These are phyloP conservation scores for Mycena kentingensis DNA, from an alignment of 768 basidiomycete genomes.

Conservation along the genomic window DNA sequence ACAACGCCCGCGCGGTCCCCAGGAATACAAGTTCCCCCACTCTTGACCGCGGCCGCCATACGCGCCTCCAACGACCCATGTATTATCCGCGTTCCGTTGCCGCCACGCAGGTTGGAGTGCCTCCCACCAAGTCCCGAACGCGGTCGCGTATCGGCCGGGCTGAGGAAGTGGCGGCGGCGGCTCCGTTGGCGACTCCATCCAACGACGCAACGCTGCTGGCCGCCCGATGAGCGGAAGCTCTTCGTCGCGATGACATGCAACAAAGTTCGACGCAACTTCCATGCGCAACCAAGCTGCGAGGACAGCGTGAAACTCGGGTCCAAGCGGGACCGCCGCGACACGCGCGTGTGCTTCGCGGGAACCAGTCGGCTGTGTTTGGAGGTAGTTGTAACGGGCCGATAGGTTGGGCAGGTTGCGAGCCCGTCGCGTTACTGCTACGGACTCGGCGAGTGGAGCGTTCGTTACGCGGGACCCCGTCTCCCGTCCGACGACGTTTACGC, in stretches of 20 bases:
- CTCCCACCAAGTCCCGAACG: not conserved
- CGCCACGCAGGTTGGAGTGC: slow-evolving; percentile 1
- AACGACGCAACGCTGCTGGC: not conserved
- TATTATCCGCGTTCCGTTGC: not conserved
- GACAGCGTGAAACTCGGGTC: not conserved
- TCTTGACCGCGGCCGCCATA: not conserved
- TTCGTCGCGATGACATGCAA: not conserved
- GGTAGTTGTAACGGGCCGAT: too few relatives aligned
- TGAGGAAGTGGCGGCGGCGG: not conserved
- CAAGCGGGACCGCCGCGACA: not conserved
- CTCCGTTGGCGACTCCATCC: not conserved
- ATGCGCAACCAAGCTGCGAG: slow-evolving; percentile 1
- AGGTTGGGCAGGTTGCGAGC: too few relatives aligned
- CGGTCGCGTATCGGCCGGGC: not conserved
- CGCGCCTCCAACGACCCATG: not conserved
- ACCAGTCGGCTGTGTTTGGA: too few relatives aligned
- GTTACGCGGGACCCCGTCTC: too few relatives aligned
- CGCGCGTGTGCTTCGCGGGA: not conserved
- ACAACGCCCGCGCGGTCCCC: not conserved
- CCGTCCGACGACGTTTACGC: too few relatives aligned
- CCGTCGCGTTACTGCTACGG: too few relatives aligned
- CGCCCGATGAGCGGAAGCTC: not conserved
- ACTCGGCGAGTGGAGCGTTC: too few relatives aligned
- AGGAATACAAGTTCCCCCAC: not conserved
- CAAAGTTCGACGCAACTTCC: not conserved